Percentiles rank a stretch among this genome's conserved stretches.
These are phyloP conservation scores for Cnidoscolus chayamansa DNA, from an alignment of 441 rosid genomes.

Conservation along the genomic window DNA sequence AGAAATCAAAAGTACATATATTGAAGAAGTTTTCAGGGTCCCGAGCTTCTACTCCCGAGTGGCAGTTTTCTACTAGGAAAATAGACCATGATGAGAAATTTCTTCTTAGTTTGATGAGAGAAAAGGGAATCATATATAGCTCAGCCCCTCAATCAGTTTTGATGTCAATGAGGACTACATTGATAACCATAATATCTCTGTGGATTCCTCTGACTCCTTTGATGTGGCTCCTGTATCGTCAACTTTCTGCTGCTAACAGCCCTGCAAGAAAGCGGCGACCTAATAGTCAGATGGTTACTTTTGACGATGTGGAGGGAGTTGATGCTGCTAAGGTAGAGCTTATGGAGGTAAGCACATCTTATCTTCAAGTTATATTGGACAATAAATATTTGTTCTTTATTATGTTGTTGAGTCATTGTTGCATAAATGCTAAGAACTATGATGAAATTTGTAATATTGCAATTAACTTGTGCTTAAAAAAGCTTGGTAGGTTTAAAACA, in stretches of 20 bases:
- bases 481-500: neutral
- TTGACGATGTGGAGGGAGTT: constrained; percentile 96
- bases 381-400: neutral
- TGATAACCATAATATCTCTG: constrained; percentile 67
- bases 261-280: constrained; percentile 70
- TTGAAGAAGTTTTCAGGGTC: constrained; percentile 38
- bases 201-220: constrained; percentile 92
- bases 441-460: neutral
- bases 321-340: constrained; percentile 91
- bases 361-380: constrained; percentile 10
- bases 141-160: constrained; percentile 87
- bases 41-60: constrained; percentile 46
- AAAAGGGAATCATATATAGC: constrained; percentile 68
- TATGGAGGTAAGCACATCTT: constrained; percentile 58
- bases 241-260: constrained; percentile 80
- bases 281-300: constrained; percentile 54
- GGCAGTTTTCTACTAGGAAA: constrained; percentile 84
- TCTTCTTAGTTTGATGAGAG: constrained; percentile 87
- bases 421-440: neutral
- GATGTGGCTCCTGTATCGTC: constrained; percentile 96
- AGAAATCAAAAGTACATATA: constrained; percentile 17
- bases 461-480: neutral
- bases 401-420: constrained; percentile 7
- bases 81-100: constrained; percentile 87
- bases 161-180: constrained; percentile 59